These are phyloP conservation scores for Metschnikowia picachoensis DNA, from an alignment of 805 yeast genomes.

Conservation along the genomic window DNA sequence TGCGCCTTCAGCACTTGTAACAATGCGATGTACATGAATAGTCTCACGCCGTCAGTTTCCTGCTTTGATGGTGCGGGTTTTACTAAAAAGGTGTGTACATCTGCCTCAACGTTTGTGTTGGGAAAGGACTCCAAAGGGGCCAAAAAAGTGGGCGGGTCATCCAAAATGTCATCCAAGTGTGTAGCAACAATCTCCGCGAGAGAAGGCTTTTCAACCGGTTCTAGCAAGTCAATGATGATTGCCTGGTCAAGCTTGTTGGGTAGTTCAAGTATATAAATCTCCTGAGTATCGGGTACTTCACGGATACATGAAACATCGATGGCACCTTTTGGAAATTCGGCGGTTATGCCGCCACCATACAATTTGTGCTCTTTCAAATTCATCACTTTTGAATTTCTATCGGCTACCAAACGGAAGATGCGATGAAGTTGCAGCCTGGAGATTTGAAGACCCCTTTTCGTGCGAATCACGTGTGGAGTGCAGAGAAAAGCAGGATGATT, in stretches of 20 bases:
- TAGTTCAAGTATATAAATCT: constrained; percentile 63
- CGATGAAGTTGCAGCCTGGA: no score
- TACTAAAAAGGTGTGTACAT: constrained; percentile 16
- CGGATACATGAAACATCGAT: constrained; percentile 77
- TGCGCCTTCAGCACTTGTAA: constrained; percentile 46
- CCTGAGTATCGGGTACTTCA: constrained; percentile 91
- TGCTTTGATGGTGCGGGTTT: constrained; percentile 16
- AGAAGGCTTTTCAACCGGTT: constrained; percentile 37
- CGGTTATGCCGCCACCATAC: constrained; percentile 73
- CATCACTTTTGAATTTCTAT: neutral
- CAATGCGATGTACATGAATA: constrained; percentile 54
- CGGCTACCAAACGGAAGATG: neutral
- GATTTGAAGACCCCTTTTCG: no score
- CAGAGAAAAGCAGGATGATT: no score
- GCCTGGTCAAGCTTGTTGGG: constrained; percentile 44
- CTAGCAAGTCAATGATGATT: constrained; percentile 62
- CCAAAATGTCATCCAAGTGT: constrained; percentile 56
- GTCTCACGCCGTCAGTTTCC: constrained; percentile 12
- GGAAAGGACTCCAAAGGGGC: constrained; percentile 17
- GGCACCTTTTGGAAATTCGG: constrained; percentile 54
- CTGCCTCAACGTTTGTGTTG: constrained; percentile 9
- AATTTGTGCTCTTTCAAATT: neutral
- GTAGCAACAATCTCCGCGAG: constrained; percentile 43
- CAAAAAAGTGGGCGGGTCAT: constrained; percentile 18
- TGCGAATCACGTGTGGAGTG: no score